A percentile compares a stretch with the other conserved stretches of the same genome.
These are phyloP conservation scores for Tephrocybe rancida DNA, from an alignment of 768 basidiomycete species.

Conservation along the genomic window DNA sequence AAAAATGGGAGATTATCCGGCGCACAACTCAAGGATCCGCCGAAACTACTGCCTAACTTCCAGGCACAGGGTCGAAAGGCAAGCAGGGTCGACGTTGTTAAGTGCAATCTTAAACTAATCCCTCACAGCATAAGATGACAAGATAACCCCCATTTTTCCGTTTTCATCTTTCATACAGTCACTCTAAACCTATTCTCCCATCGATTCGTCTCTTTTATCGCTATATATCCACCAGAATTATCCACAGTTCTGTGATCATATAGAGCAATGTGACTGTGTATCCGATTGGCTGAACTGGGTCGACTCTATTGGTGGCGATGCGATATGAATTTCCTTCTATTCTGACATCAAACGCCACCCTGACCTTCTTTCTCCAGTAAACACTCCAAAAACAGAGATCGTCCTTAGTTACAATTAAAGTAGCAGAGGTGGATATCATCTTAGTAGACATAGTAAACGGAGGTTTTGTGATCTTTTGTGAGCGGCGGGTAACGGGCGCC, in stretches of 20 bases:
- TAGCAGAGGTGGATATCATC: too few relatives aligned
- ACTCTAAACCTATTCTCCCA: slow-evolving; percentile 82
- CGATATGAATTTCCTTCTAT: slow-evolving; percentile 38
- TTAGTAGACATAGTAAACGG: too few relatives aligned
- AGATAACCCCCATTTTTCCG: not conserved
- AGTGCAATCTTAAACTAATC: slow-evolving; percentile 12
- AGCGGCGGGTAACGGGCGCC: too few relatives aligned
- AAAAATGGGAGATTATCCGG: slow-evolving; percentile 64
- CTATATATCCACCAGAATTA: slow-evolving; percentile 96
- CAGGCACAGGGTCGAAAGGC: slow-evolving; percentile 59
- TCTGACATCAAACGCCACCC: not conserved
- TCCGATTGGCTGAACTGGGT: slow-evolving; percentile 79
- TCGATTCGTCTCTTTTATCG: slow-evolving; percentile 88
- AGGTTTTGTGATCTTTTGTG: too few relatives aligned
- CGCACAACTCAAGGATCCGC: slow-evolving; percentile 52
- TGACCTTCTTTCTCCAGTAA: slow-evolving; percentile 33
- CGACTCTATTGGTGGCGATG: slow-evolving; percentile 68
- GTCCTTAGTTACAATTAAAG: too few relatives aligned
- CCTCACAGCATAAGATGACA: too few relatives aligned
- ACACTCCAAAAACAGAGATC: too few relatives aligned
- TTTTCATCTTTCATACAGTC: not conserved
- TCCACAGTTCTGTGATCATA: slow-evolving; percentile 75
- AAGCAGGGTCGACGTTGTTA: slow-evolving; percentile 79
- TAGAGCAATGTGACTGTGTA: slow-evolving; percentile 73
- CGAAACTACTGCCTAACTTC: slow-evolving; percentile 61